These are phyloP conservation scores for Zygosaccharomyces pseudobailii DNA, from an alignment of 1,139 yeast genomes.

Conservation along the genomic window DNA sequence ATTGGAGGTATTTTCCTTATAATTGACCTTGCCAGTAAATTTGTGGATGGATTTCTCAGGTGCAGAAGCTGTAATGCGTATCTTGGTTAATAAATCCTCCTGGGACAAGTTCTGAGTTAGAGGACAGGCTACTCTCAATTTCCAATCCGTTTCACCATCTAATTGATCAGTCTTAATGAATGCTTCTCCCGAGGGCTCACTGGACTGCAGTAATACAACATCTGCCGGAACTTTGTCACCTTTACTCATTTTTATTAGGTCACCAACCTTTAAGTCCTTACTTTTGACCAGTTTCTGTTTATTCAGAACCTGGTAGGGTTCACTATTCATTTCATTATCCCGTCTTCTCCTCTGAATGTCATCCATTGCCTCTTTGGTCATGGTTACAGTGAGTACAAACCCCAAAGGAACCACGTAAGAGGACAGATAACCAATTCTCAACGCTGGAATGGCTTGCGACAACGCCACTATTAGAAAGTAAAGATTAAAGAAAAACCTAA, in stretches of 20 bases:
- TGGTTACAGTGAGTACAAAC: conserved; percentile 86
- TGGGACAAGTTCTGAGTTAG: conserved; percentile 58
- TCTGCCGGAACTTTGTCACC: conserved; percentile 92
- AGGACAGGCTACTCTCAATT: conserved; percentile 70
- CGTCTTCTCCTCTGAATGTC: conserved; percentile 87
- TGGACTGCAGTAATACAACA: conserved; percentile 74
- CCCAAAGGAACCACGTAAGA: conserved; percentile 92
- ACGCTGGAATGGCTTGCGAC: conserved; percentile 86
- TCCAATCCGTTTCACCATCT: conserved; percentile 99
- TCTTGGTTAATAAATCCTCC: conserved; percentile 42
- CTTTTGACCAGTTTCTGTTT: conserved; percentile 50
- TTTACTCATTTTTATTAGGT: conserved; percentile 73
- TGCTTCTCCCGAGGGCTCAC: conserved; percentile 80
- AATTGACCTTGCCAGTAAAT: conserved; percentile 68
- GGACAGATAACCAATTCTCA: conserved; percentile 88
- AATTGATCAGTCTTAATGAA: conserved; percentile 95
- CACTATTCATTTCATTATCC: conserved; percentile 84
- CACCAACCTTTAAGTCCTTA: conserved; percentile 76
- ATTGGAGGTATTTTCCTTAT: conserved; percentile 45
- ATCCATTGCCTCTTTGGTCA: conserved; percentile 94
- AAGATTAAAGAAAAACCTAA: conserved; percentile 91
- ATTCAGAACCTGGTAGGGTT: conserved; percentile 67
- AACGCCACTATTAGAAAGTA: conserved; percentile 90
- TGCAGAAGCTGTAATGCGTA: conserved; percentile 60
- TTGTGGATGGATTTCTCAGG: conserved; percentile 82